phyloP scores from a whole-genome alignment of 2,329 filamentous ascomycete genomes.

The Diaporthe amygdali region DNA sequence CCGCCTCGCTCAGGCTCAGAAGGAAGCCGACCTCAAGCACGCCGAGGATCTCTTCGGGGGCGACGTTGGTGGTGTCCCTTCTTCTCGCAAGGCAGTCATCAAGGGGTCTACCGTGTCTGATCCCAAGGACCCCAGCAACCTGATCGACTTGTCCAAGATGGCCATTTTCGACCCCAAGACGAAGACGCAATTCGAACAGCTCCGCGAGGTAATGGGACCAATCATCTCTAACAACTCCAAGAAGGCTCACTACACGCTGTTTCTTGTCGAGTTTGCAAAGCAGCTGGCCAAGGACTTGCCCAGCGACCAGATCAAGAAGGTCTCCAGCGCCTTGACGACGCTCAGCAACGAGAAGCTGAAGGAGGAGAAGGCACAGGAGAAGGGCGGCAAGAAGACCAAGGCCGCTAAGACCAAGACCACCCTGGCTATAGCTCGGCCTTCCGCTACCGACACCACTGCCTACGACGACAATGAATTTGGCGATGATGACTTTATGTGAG shows the following conservation, averaged over 20 bases:
- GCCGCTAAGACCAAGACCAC: constrained; percentile 93
- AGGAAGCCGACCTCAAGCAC: constrained; percentile 87
- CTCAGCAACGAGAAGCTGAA: constrained; percentile 98
- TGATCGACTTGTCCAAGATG: constrained; percentile 80
- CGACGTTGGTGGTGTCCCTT: constrained; percentile 70
- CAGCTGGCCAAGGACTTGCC: constrained; percentile 85
- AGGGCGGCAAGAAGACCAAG: constrained; percentile 96
- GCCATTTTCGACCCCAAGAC: constrained; percentile 88
- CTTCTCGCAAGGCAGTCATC: constrained; percentile 69
- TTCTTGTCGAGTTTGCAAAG: constrained; percentile 90
- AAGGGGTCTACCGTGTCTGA: constrained; percentile 70
- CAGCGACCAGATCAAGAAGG: constrained; percentile 96
- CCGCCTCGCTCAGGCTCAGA: constrained; percentile 78
- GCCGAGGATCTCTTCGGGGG: constrained; percentile 88
- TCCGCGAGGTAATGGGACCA: constrained; percentile 80
- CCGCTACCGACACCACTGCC: constrained; percentile 68
- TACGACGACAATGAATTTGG: constrained; percentile 81
- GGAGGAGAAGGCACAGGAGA: constrained; percentile 94
- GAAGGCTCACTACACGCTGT: constrained; percentile 89
- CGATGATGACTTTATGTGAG: constrained; percentile 58
- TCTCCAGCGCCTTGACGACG: constrained; percentile 84
- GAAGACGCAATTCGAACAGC: constrained; percentile 82
- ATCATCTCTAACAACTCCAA: constrained; percentile 77
- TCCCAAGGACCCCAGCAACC: constrained; percentile 73
- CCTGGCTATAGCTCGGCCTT: constrained; percentile 68